A percentile compares a stretch with the other conserved stretches of the same genome.
Conservation (phyloP, 2,329 filamentous ascomycete species). For the Xylariaceae sp. region DNA sequence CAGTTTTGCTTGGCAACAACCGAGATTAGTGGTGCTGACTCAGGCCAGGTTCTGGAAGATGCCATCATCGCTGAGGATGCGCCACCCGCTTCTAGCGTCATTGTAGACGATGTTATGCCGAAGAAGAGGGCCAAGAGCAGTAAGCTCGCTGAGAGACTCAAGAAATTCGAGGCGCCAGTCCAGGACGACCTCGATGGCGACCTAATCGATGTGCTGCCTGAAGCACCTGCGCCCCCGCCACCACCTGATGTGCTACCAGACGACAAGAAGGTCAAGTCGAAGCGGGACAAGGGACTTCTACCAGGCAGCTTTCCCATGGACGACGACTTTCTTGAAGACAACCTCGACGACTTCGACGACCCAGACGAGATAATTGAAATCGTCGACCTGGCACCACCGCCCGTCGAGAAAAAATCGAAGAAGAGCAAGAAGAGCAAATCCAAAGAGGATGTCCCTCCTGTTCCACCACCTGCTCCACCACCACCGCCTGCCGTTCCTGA, state of each 20-base stretch:
- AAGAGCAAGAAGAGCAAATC: constrained; percentile 34
- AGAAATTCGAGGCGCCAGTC: constrained; percentile 48
- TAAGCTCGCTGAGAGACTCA: constrained; percentile 55
- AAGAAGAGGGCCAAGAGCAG: constrained; percentile 44
- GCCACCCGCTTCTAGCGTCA: constrained; percentile 35
- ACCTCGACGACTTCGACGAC: constrained; percentile 8
- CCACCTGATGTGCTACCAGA: constrained; percentile 33
- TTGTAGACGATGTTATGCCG: constrained; percentile 40
- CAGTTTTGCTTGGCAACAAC: constrained; percentile 25
- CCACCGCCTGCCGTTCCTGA: constrained; percentile 47
- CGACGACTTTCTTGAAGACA: constrained; percentile 9
- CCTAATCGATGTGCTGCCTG: constrained; percentile 33
- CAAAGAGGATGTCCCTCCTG: constrained; percentile 25
- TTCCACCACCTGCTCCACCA: constrained; percentile 34
- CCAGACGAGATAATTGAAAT: constrained; percentile 45
- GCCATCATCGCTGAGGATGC: constrained; percentile 37
- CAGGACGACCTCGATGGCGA: constrained; percentile 32
- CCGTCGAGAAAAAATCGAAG: constrained; percentile 33
- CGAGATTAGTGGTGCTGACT: constrained; percentile 49
- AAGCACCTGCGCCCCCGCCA: constrained; percentile 37
- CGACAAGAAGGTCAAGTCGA: constrained; percentile 40
- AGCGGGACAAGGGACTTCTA: constrained; percentile 34
- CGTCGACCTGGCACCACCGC: constrained; percentile 46
- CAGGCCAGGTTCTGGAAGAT: constrained; percentile 44
- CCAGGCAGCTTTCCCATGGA: constrained; percentile 32